phyloP scores from a whole-genome alignment of 495 filamentous ascomycete species.

The Tirmania nivea region DNA sequence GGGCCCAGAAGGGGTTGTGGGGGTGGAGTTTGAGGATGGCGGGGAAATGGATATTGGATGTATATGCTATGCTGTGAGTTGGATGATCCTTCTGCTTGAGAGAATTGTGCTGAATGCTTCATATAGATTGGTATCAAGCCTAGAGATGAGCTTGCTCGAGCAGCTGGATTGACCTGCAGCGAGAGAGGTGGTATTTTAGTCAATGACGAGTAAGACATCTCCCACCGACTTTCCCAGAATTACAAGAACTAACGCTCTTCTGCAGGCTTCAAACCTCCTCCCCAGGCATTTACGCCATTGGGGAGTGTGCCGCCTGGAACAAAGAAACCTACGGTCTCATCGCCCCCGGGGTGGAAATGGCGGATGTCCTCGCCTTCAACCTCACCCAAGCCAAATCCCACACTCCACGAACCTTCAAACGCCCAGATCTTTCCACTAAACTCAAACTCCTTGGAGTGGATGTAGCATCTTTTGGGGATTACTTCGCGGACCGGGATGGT shows the following conservation, averaged over 20 bases:
- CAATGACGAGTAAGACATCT: constrained; percentile 27
- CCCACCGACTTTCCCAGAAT: not conserved
- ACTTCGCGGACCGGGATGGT: constrained; percentile 81
- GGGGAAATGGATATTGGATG: constrained; percentile 62
- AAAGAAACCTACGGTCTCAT: constrained; percentile 86
- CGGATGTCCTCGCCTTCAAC: constrained; percentile 86
- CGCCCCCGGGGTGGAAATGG: constrained; percentile 89
- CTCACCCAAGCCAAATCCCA: constrained; percentile 64
- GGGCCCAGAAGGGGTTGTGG: constrained; percentile 40
- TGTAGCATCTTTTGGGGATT: constrained; percentile 89
- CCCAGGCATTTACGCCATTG: constrained; percentile 67
- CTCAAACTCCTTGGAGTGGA: constrained; percentile 84
- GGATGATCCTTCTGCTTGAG: not conserved
- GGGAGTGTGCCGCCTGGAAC: constrained; percentile 89
- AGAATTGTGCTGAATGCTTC: constrained; percentile 4
- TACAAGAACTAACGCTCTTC: not conserved
- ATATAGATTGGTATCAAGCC: constrained; percentile 55
- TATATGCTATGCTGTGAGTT: constrained; percentile 63
- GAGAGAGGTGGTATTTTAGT: constrained; percentile 60
- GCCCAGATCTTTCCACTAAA: constrained; percentile 84
- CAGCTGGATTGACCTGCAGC: constrained; percentile 50
- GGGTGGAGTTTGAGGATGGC: constrained; percentile 69
- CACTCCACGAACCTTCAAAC: constrained; percentile 46
- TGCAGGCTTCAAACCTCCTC: constrained; percentile 46
- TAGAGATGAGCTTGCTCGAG: constrained; percentile 56